Conservation (phyloP, 371 early-diverging fungal genomes). For the Mucor velutinosus region DNA sequence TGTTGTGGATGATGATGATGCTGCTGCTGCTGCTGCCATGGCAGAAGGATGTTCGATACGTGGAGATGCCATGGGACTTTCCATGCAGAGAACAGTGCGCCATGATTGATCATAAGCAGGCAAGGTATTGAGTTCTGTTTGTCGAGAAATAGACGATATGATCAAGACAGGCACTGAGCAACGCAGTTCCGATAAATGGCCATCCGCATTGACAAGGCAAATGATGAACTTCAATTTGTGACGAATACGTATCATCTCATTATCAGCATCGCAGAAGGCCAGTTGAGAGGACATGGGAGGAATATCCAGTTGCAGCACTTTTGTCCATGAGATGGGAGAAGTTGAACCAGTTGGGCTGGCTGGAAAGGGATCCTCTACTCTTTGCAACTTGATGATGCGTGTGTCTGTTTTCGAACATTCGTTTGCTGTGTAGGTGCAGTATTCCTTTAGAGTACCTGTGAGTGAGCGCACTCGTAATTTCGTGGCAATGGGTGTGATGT, state of each 20-base stretch:
- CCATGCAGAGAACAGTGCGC: slow-evolving; percentile 30
- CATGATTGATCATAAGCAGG: slow-evolving; percentile 45
- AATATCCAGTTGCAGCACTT: slow-evolving; percentile 23
- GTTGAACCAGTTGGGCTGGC: neutral
- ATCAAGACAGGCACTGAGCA: slow-evolving; percentile 39
- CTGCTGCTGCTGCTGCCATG: neutral
- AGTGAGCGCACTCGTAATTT: slow-evolving; percentile 34
- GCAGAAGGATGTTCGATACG: neutral
- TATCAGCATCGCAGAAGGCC: slow-evolving; percentile 42
- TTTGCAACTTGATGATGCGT: slow-evolving; percentile 24
- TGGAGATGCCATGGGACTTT: slow-evolving; percentile 3
- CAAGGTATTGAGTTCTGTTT: slow-evolving; percentile 31
- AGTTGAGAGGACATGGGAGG: slow-evolving; percentile 37
- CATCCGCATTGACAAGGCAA: slow-evolving; percentile 37
- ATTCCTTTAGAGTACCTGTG: slow-evolving; percentile 41
- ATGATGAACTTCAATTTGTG: slow-evolving; percentile 46
- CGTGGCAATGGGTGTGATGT: slow-evolving; percentile 37
- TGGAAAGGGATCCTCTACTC: slow-evolving; percentile 30
- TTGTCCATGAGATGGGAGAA: slow-evolving; percentile 19
- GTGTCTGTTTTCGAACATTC: slow-evolving; percentile 44
- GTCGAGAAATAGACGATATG: slow-evolving; percentile 36
- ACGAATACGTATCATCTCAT: slow-evolving; percentile 47
- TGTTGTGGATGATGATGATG: too few relatives aligned
- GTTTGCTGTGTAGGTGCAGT: slow-evolving; percentile 39
- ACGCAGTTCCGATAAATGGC: slow-evolving; percentile 45